Conservation (phyloP, 176 grass and related monocot species). For the Zea luxurians region DNA sequence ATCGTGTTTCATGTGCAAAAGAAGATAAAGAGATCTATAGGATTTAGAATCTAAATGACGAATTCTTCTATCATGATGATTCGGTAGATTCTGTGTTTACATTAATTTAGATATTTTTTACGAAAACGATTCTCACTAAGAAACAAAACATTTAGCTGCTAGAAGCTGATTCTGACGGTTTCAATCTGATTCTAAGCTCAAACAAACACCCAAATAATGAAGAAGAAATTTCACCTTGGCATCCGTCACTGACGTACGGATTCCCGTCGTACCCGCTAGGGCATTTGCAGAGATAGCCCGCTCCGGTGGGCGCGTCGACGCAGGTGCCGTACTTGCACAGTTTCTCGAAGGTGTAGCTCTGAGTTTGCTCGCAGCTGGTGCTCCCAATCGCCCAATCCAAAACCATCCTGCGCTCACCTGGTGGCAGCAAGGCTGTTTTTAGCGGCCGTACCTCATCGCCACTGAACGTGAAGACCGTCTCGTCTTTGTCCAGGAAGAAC, state of each 20-base stretch:
- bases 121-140: too few species aligned
- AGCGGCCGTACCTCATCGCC: not conserved
- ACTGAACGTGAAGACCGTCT: constrained; percentile 6
- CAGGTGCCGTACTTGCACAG: constrained; percentile 20
- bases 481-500: constrained; percentile 27
- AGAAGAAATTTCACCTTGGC: constrained; percentile 25
- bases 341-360: not conserved
- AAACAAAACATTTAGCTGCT: too few species aligned
- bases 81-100: too few species aligned
- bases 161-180: too few species aligned
- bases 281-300: constrained; percentile 36
- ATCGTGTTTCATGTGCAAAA: too few species aligned
- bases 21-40: too few species aligned
- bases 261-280: constrained; percentile 14
- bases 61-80: too few species aligned
- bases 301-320: constrained; percentile 10
- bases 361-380: not conserved
- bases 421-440: not conserved
- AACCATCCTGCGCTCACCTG: constrained; percentile 6
- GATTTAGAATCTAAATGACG: too few species aligned
- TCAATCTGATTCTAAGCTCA: too few species aligned
- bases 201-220: not conserved
- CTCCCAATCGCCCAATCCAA: constrained; percentile 37
- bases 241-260: constrained; percentile 4
- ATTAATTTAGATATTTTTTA: too few species aligned